Conservation (phyloP, 2,329 filamentous ascomycete genomes). For the Aspergillus novoparasiticus region DNA sequence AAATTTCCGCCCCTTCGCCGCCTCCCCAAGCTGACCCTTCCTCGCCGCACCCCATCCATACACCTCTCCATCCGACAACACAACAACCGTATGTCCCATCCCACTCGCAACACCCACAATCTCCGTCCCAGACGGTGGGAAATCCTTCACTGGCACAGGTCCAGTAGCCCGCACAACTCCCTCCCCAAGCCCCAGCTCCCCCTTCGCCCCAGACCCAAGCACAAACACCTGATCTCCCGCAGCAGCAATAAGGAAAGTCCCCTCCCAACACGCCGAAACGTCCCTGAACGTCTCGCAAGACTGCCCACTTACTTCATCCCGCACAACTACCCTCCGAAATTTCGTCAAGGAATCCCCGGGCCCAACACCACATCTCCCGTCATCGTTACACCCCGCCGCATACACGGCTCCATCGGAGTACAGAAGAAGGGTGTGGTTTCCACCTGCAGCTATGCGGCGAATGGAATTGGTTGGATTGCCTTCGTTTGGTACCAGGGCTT, state of each 20-base stretch:
- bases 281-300: slow-evolving; percentile 41
- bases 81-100: slow-evolving; percentile 74
- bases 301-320: slow-evolving; percentile 8
- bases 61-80: slow-evolving; percentile 73
- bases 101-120: slow-evolving; percentile 70
- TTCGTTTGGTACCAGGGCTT: slow-evolving; percentile 33
- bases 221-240: slow-evolving; percentile 53
- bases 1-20: slow-evolving; percentile 49
- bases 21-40: slow-evolving; percentile 78
- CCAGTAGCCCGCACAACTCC: slow-evolving; percentile 30
- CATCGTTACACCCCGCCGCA: slow-evolving; percentile 64
- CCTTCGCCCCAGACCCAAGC: slow-evolving; percentile 68
- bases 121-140: slow-evolving; percentile 63
- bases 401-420: slow-evolving; percentile 62
- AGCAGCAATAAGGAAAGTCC: slow-evolving; percentile 62
- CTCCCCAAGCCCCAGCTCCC: slow-evolving; percentile 69
- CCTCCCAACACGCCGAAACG: slow-evolving; percentile 78
- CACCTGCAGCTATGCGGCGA: slow-evolving; percentile 63
- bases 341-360: slow-evolving; percentile 16
- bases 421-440: slow-evolving; percentile 82
- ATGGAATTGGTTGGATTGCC: slow-evolving; percentile 27
- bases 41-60: slow-evolving; percentile 89
- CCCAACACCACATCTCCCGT: slow-evolving; percentile 47
- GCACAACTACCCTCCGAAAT: slow-evolving; percentile 33
- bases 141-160: slow-evolving; percentile 58